Evolutionary conservation across 2,329 filamentous ascomycete genomes (phyloP).

Genomic region (Ambrosiella xylebori): DNA sequence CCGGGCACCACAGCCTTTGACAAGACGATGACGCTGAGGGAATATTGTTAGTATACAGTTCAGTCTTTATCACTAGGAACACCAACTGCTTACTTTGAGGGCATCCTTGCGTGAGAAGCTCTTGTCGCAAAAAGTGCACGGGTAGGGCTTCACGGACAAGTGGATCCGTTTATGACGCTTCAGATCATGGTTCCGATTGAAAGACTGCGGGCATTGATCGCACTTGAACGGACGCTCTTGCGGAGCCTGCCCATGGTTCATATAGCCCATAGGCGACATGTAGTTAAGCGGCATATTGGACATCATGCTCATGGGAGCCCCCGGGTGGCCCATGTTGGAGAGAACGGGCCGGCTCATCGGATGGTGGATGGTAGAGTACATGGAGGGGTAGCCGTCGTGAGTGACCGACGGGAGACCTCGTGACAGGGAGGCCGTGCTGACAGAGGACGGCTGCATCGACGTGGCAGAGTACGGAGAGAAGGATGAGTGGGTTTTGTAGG

Average conservation of each 20-base stretch:
- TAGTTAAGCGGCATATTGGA: constrained; percentile 33
- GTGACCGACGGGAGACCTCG: constrained; percentile 4
- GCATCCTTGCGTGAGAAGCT: constrained; percentile 95
- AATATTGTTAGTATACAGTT: neutral
- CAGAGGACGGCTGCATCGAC: neutral
- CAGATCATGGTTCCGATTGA: constrained; percentile 90
- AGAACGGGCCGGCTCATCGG: constrained; percentile 43
- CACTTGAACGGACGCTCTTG: constrained; percentile 86
- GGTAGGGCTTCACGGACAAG: constrained; percentile 86
- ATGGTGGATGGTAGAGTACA: constrained; percentile 1
- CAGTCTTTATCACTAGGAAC: neutral
- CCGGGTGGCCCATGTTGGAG: constrained; percentile 62
- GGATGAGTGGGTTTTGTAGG: constrained; percentile 12
- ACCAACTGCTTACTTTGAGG: constrained; percentile 56
- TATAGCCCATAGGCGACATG: constrained; percentile 34
- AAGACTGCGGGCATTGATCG: constrained; percentile 78
- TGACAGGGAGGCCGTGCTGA: neutral
- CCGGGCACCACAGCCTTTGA: constrained; percentile 41
- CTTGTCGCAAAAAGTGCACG: constrained; percentile 82
- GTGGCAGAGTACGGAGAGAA: constrained; percentile 4
- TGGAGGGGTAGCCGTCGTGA: neutral
- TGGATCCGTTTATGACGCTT: constrained; percentile 95
- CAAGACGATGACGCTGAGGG: constrained; percentile 39
- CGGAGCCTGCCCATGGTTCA: constrained; percentile 20
- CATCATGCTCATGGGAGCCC: constrained; percentile 54